Conservation (phyloP, 2,329 filamentous ascomycete species). For the Claviceps fusiformis region DNA sequence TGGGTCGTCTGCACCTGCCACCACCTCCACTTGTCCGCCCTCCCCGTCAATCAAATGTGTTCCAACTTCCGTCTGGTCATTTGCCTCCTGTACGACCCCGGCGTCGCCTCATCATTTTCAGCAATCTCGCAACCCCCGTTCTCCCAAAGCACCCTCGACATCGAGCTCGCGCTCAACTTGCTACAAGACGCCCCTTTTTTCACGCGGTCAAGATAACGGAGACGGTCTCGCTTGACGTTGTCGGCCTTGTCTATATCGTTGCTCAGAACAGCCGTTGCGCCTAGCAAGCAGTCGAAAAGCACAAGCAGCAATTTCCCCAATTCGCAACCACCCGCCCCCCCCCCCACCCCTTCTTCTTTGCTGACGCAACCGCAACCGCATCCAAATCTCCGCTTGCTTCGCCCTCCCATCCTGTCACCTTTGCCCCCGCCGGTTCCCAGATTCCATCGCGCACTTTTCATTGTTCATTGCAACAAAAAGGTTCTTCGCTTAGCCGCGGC, state of each 20-base stretch:
- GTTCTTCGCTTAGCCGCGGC: slow-evolving; percentile 5
- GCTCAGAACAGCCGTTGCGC: background rate
- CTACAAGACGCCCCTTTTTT: background rate
- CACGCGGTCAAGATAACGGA: background rate
- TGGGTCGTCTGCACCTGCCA: no score
- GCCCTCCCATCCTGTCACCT: background rate
- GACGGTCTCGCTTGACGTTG: background rate
- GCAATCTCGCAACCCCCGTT: background rate
- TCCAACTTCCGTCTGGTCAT: background rate
- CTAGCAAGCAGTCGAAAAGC: background rate
- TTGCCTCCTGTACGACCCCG: background rate
- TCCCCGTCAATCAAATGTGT: background rate
- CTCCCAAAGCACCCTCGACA: background rate
- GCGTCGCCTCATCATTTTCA: background rate
- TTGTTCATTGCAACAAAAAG: background rate
- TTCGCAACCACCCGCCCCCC: background rate
- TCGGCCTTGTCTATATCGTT: background rate
- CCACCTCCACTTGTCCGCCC: background rate
- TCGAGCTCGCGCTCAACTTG: background rate
- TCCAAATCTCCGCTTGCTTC: background rate
- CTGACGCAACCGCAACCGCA: slow-evolving; percentile 7
- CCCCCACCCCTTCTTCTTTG: slow-evolving; percentile 7
- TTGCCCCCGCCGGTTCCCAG: slow-evolving; percentile 2
- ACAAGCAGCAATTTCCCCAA: background rate
- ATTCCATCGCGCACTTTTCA: background rate